Conservation (phyloP, 129 eudicot species). For the Logfia minima region DNA sequence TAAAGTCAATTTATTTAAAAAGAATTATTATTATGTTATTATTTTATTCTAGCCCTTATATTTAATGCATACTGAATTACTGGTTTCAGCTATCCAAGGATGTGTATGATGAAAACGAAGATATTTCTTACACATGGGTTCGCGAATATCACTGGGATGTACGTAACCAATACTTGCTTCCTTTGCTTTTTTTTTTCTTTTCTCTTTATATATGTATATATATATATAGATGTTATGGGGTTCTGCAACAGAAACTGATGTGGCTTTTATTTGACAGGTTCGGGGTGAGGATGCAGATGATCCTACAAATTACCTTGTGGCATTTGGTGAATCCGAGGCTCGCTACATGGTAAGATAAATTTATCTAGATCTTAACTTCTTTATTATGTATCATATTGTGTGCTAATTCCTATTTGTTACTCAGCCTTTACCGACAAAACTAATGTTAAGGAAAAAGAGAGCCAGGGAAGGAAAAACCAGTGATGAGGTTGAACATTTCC, state of each 20-base stretch:
- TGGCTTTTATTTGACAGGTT: conserved; percentile 49
- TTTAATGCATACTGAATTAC: background rate
- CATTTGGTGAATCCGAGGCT: conserved; percentile 74
- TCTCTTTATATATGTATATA: background rate
- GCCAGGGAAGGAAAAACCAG: conserved; percentile 80
- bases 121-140: conserved; percentile 80
- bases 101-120: conserved; percentile 78
- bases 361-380: background rate
- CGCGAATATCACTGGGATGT: conserved; percentile 97
- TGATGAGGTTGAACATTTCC: conserved; percentile 81
- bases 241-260: background rate
- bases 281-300: conserved; percentile 84
- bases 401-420: conserved; percentile 12
- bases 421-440: conserved; percentile 94
- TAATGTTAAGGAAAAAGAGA: conserved; percentile 73
- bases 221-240: background rate
- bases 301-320: conserved; percentile 76
- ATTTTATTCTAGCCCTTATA: background rate
- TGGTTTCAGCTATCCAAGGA: conserved; percentile 74
- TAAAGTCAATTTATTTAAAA: background rate
- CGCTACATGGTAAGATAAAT: conserved; percentile 55
- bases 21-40: background rate
- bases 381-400: background rate
- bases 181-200: background rate
- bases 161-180: conserved; percentile 28